Evolutionary conservation across 176 grass and related monocot genomes (phyloP).

Genomic region (Avena atlantica): DNA sequence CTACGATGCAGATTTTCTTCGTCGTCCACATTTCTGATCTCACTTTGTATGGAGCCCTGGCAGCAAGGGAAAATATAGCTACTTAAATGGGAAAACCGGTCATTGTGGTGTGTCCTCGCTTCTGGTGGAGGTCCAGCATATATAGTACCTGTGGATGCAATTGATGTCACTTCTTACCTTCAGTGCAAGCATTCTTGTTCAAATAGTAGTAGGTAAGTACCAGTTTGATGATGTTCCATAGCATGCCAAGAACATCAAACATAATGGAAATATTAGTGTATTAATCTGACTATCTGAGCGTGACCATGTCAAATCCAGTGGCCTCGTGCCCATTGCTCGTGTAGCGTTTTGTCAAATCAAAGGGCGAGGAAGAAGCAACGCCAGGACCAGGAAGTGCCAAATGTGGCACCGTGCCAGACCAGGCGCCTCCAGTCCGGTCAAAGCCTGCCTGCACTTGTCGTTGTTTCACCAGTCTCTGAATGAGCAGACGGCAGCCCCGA

Average conservation of each 20-base stretch:
- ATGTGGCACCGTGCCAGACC: constrained; percentile 8
- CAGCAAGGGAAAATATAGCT: background rate
- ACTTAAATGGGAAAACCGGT: background rate
- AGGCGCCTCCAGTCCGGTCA: constrained; percentile 16
- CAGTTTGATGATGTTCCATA: background rate
- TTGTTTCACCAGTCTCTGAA: constrained; percentile 1
- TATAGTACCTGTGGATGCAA: constrained; percentile 30
- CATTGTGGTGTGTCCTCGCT: background rate
- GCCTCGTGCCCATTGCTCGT: background rate
- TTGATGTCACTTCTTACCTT: background rate
- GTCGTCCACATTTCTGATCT: constrained; percentile 52
- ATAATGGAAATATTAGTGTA: background rate
- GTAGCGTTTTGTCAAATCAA: background rate
- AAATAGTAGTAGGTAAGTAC: background rate
- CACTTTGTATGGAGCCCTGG: constrained; percentile 14
- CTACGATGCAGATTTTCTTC: constrained; percentile 49
- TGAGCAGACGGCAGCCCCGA: background rate
- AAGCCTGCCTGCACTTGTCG: background rate
- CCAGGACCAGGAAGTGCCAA: background rate
- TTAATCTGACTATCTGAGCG: background rate
- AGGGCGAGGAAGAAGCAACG: background rate
- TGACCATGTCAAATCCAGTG: constrained; percentile 34
- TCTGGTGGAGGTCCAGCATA: constrained; percentile 14
- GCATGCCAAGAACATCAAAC: background rate
- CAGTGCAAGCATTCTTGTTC: background rate